Evolutionary conservation across 2,329 filamentous ascomycete species (phyloP).

Genomic region (Fusarium compactum): DNA sequence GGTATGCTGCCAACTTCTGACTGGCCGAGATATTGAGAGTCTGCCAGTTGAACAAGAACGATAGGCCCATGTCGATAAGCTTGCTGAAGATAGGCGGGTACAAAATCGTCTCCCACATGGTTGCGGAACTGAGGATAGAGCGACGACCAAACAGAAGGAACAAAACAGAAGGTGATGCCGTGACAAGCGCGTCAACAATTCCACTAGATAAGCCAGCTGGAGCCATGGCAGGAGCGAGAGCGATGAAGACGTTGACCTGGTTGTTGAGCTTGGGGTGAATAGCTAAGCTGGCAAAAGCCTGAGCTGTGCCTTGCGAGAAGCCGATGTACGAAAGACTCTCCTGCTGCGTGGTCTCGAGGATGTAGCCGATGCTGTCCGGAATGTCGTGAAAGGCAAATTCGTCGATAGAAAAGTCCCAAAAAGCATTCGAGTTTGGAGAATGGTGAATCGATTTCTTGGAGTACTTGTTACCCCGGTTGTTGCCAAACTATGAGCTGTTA

Average conservation of each 20-base stretch:
- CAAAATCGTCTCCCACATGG: slow-evolving; percentile 96
- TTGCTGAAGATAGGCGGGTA: slow-evolving; percentile 95
- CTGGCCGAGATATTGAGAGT: slow-evolving; percentile 84
- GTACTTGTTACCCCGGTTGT: slow-evolving; percentile 99
- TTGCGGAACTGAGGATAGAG: slow-evolving; percentile 90
- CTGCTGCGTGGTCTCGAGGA: slow-evolving; percentile 85
- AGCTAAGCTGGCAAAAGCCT: slow-evolving; percentile 92
- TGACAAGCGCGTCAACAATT: slow-evolving; percentile 91
- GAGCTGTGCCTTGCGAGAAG: slow-evolving; percentile 96
- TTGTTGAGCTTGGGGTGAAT: slow-evolving; percentile 93
- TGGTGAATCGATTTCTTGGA: slow-evolving; percentile 89
- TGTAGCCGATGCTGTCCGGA: slow-evolving; percentile 92
- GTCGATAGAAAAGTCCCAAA: slow-evolving; percentile 99
- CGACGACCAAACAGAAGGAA: slow-evolving; percentile 93
- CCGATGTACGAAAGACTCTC: slow-evolving; percentile 93
- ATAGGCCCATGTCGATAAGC: slow-evolving; percentile 83
- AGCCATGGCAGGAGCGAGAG: slow-evolving; percentile 95
- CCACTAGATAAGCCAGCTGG: slow-evolving; percentile 90
- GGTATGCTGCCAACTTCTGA: slow-evolving; percentile 95
- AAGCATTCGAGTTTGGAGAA: slow-evolving; percentile 79
- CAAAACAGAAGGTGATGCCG: slow-evolving; percentile 90
- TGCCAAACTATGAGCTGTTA: slow-evolving; percentile 76
- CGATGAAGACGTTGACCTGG: slow-evolving; percentile 96
- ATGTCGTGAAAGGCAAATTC: slow-evolving; percentile 99
- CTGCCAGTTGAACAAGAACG: slow-evolving; percentile 91